phyloP scores from a whole-genome alignment of 225 moss, liverwort and hornwort species.

The Bryum argenteum region DNA sequence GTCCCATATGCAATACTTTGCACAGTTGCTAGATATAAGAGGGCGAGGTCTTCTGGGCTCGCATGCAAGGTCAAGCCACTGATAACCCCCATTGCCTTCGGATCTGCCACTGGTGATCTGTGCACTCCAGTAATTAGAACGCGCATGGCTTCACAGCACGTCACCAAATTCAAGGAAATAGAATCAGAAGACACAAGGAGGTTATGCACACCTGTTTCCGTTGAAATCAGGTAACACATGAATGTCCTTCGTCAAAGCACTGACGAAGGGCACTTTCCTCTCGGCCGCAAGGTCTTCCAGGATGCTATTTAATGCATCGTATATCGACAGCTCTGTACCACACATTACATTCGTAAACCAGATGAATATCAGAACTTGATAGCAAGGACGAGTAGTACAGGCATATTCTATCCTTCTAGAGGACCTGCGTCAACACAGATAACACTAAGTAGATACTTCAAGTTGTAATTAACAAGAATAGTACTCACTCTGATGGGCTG shows the following conservation, averaged over 20 bases:
- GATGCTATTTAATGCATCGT: constrained; percentile 80
- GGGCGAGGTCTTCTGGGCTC: constrained; percentile 75
- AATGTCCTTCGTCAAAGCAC: constrained; percentile 88
- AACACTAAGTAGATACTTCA: background rate
- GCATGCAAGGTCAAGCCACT: constrained; percentile 87
- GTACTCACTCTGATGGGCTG: constrained; percentile 78
- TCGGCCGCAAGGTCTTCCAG: constrained; percentile 73
- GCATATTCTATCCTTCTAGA: background rate
- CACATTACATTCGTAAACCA: constrained; percentile 5
- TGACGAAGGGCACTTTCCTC: constrained; percentile 57
- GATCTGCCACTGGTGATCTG: constrained; percentile 93
- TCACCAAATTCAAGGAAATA: constrained; percentile 4
- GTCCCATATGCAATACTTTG: constrained; percentile 99
- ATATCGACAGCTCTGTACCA: constrained; percentile 78
- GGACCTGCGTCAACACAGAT: background rate
- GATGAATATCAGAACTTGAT: constrained; percentile 12
- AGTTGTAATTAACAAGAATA: constrained; percentile 10
- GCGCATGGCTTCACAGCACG: constrained; percentile 20
- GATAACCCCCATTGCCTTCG: constrained; percentile 77
- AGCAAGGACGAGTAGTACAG: constrained; percentile 3
- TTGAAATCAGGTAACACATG: constrained; percentile 95
- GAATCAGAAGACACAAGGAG: constrained; percentile 2
- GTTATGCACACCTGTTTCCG: constrained; percentile 78
- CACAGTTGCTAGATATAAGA: constrained; percentile 82
- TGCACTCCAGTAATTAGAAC: constrained; percentile 26